Conservation (phyloP, 371 early-diverging fungal genomes). For the Mortierella sp. region DNA sequence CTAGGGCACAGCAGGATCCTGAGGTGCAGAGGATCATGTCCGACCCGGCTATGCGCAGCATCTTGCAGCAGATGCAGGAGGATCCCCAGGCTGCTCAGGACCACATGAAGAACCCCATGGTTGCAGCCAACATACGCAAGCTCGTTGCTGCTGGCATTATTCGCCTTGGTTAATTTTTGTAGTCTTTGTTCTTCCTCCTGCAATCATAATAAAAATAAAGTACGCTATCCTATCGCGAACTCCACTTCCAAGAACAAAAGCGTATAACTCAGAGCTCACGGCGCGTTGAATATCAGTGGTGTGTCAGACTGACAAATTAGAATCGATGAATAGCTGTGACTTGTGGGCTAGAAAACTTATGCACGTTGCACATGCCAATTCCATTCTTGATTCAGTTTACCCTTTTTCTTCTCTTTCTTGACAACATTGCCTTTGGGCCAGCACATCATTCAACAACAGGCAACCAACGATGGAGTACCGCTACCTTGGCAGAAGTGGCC, state of each 20-base stretch:
- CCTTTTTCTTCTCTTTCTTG: background rate
- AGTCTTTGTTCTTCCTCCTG: background rate
- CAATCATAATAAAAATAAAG: background rate
- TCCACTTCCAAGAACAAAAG: no score
- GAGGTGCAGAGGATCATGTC: constrained; percentile 89
- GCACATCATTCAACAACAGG: no score
- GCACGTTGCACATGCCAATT: no score
- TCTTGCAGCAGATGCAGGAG: constrained; percentile 96
- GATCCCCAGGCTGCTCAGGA: constrained; percentile 94
- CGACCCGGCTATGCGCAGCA: constrained; percentile 97
- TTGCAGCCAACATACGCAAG: constrained; percentile 95
- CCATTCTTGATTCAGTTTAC: no score
- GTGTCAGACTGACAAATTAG: no score
- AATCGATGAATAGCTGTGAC: no score
- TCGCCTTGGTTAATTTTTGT: constrained; percentile 31
- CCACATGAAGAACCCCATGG: constrained; percentile 93
- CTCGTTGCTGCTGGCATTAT: constrained; percentile 92
- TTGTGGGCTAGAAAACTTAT: no score
- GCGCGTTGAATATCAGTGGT: no score
- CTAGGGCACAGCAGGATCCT: constrained; percentile 91
- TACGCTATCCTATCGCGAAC: no score
- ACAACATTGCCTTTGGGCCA: background rate
- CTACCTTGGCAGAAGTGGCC: constrained; percentile 80
- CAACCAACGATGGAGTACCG: constrained; percentile 89
- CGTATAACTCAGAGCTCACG: no score